These are phyloP conservation scores for Spiraea crenata DNA, from an alignment of 331 rosid genomes.

Conservation along the genomic window DNA sequence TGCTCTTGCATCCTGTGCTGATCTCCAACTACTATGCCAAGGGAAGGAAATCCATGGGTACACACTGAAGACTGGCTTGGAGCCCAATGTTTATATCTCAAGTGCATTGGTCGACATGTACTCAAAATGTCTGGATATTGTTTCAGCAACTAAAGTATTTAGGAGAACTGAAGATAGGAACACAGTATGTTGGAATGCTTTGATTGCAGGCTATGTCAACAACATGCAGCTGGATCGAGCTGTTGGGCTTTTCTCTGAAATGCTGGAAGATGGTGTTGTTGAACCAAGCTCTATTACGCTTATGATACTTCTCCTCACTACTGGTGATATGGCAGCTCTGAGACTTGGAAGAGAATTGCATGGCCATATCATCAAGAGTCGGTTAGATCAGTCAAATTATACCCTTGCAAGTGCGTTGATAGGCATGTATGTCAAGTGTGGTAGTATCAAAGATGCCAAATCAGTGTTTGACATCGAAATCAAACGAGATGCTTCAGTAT, in stretches of 20 bases:
- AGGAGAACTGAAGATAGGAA: constrained; percentile 29
- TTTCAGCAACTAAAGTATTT: constrained; percentile 33
- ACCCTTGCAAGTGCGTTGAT: constrained; percentile 30
- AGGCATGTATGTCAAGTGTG: constrained; percentile 36
- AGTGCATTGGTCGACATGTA: constrained; percentile 49
- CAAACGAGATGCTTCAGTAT: constrained; percentile 22
- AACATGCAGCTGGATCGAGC: constrained; percentile 33
- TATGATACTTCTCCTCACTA: constrained; percentile 37
- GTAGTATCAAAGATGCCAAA: constrained; percentile 30
- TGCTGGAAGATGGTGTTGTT: constrained; percentile 38
- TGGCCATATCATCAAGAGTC: constrained; percentile 35
- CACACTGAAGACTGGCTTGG: constrained; percentile 31
- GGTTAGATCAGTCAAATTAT: constrained; percentile 15
- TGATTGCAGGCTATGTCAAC: constrained; percentile 39
- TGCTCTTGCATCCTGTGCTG: constrained; percentile 51
- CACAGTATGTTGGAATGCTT: constrained; percentile 45
- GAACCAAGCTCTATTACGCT: constrained; percentile 39
- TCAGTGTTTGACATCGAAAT: constrained; percentile 25
- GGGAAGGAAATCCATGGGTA: constrained; percentile 56
- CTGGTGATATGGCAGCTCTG: constrained; percentile 26
- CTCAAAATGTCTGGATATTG: constrained; percentile 32
- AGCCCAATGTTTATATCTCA: constrained; percentile 31
- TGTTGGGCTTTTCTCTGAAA: constrained; percentile 32
- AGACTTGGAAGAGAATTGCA: constrained; percentile 39
- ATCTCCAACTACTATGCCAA: constrained; percentile 25